A percentile compares a stretch with the other conserved stretches of the same genome.
phyloP scores from a whole-genome alignment of 1,284 basidiomycete species.

The Puccinia horiana region DNA sequence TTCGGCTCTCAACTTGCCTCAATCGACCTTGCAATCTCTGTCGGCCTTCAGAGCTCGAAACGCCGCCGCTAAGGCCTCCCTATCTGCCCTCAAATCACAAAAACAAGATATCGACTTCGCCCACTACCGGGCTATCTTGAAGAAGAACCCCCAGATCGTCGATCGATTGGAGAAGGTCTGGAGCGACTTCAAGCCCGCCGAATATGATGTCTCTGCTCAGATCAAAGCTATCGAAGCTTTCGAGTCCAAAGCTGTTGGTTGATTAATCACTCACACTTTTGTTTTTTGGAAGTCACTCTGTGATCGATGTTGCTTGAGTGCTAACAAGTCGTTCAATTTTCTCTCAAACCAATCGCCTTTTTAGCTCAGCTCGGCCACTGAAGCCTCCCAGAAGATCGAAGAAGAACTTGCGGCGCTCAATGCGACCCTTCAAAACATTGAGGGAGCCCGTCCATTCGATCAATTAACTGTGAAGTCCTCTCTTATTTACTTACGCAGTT shows the following conservation, averaged over 20 bases:
- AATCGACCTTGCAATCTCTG: conserved; percentile 64
- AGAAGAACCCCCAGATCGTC: conserved; percentile 86
- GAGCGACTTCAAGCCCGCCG: conserved; percentile 87
- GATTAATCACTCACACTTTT: not conserved
- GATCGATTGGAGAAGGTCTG: conserved; percentile 89
- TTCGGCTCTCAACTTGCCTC: conserved; percentile 57
- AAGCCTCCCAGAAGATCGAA: conserved; percentile 87
- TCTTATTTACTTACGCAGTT: not conserved
- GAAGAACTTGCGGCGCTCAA: conserved; percentile 89
- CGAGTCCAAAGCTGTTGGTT: conserved; percentile 86
- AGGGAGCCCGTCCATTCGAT: conserved; percentile 95
- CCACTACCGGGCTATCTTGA: conserved; percentile 82
- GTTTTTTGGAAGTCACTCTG: not conserved
- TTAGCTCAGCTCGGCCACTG: conserved; percentile 85
- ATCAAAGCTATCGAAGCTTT: conserved; percentile 96
- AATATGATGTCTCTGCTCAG: conserved; percentile 90
- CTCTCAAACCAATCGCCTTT: not conserved
- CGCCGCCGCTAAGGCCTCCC: conserved; percentile 70
- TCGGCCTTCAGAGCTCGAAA: conserved; percentile 96
- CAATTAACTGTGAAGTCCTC: conserved; percentile 76
- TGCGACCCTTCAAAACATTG: conserved; percentile 92
- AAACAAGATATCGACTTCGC: conserved; percentile 69
- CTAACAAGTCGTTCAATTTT: not conserved
- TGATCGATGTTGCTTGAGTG: not conserved
- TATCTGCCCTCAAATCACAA: conserved; percentile 68